phyloP scores from a whole-genome alignment of 768 basidiomycete species.

The Rhodotorula taiwanensis region DNA sequence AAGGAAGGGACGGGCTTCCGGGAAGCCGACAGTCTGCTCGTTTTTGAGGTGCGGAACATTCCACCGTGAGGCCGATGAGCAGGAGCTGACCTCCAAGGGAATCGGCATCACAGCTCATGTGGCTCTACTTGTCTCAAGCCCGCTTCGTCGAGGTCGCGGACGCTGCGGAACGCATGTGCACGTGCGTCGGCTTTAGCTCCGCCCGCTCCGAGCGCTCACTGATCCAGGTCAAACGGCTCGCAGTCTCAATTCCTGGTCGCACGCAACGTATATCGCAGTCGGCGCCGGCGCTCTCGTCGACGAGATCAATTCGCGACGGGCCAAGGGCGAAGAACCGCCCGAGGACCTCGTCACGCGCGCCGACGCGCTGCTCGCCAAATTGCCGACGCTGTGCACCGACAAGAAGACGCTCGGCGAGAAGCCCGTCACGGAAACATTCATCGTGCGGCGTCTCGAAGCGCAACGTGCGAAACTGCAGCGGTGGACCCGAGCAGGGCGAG shows the following conservation, averaged over 20 bases:
- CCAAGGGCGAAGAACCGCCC: neutral
- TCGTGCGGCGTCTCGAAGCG: slow-evolving; percentile 8
- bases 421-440: slow-evolving; percentile 28
- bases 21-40: slow-evolving; percentile 33
- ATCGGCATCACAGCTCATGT: slow-evolving; percentile 15
- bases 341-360: slow-evolving; percentile 17
- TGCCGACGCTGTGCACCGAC: slow-evolving; percentile 19
- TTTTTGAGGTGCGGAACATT: slow-evolving; percentile 24
- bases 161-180: slow-evolving; percentile 24
- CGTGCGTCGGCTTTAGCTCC: neutral
- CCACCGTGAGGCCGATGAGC: too few relatives aligned
- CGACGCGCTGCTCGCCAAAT: neutral
- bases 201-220: neutral
- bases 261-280: slow-evolving; percentile 19
- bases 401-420: slow-evolving; percentile 31
- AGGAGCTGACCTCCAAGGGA: neutral
- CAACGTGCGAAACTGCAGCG: slow-evolving; percentile 21
- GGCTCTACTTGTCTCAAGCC: slow-evolving; percentile 29
- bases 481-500: slow-evolving; percentile 10
- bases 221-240: too few relatives aligned
- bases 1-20: slow-evolving; percentile 17
- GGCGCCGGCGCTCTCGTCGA: slow-evolving; percentile 31
- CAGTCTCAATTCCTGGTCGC: slow-evolving; percentile 25
- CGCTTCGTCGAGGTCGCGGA: slow-evolving; percentile 19
- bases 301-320: slow-evolving; percentile 3